These are phyloP conservation scores for Komagataella kurtzmanii DNA, from an alignment of 805 yeast species.

Conservation along the genomic window DNA sequence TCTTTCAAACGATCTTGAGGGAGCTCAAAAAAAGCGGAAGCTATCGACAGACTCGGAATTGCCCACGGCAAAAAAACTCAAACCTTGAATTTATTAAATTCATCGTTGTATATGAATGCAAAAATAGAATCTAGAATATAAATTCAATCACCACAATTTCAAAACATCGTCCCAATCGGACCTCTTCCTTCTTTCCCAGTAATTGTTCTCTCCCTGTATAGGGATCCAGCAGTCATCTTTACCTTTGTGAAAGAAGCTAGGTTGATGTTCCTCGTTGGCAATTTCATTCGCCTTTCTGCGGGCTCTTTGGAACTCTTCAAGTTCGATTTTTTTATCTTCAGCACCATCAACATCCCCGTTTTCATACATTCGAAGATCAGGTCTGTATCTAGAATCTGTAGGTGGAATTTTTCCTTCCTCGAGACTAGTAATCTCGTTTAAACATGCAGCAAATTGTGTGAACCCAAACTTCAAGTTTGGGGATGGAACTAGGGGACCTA, in stretches of 20 bases:
- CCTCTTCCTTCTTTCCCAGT: constrained; percentile 67
- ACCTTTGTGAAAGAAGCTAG: constrained; percentile 46
- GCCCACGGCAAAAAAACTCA: neutral
- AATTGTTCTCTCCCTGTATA: constrained; percentile 44
- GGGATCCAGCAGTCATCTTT: constrained; percentile 37
- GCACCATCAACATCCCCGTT: constrained; percentile 58
- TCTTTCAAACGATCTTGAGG: neutral
- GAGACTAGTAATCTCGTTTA: constrained; percentile 66
- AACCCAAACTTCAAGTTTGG: constrained; percentile 68
- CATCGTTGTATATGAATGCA: neutral
- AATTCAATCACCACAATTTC: constrained; percentile 37
- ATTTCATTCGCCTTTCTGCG: constrained; percentile 51
- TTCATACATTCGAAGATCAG: constrained; percentile 70
- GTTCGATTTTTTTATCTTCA: constrained; percentile 47
- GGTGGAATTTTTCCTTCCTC: constrained; percentile 61
- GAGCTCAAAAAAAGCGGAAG: neutral
- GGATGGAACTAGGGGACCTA: constrained; percentile 48
- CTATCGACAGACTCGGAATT: neutral
- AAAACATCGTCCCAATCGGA: constrained; percentile 46
- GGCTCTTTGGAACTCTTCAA: constrained; percentile 73
- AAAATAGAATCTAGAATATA: neutral
- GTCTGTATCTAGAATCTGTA: constrained; percentile 82
- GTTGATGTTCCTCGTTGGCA: constrained; percentile 29
- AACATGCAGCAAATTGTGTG: constrained; percentile 65
- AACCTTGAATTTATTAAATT: neutral